Evolutionary conservation across 192 early-diverging fungal species (phyloP).

Genomic region (Gaertneriomyces semiglobifer): DNA sequence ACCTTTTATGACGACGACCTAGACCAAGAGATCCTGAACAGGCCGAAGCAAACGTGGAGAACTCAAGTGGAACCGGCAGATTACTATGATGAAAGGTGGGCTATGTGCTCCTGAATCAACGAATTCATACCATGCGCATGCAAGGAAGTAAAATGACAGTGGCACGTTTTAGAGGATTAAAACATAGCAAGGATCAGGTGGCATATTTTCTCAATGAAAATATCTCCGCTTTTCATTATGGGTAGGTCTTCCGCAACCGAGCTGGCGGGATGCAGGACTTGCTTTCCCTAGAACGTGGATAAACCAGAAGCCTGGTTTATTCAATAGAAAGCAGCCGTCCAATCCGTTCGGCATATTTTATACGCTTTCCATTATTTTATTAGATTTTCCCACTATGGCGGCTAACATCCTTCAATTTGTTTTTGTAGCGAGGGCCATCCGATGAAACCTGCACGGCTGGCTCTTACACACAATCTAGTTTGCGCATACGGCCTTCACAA

Average conservation of each 20-base stretch:
- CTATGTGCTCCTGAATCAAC: not conserved
- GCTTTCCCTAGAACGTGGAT: too few relatives aligned
- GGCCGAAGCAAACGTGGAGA: too few relatives aligned
- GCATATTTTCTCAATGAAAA: slow-evolving; percentile 60
- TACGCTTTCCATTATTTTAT: not conserved
- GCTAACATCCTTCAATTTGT: not conserved
- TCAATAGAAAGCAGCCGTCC: not conserved
- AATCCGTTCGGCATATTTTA: not conserved
- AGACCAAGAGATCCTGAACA: too few relatives aligned
- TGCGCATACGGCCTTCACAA: slow-evolving; percentile 89
- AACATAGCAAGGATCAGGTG: slow-evolving; percentile 42
- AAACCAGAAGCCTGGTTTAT: too few relatives aligned
- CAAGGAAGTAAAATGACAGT: not conserved
- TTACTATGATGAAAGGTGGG: not conserved
- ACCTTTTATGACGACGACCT: slow-evolving; percentile 1
- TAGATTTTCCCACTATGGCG: not conserved
- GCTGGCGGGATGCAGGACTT: too few relatives aligned
- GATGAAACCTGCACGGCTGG: slow-evolving; percentile 97
- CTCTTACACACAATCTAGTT: slow-evolving; percentile 90
- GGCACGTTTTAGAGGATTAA: not conserved
- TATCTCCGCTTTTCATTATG: slow-evolving; percentile 83
- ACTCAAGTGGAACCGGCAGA: too few relatives aligned
- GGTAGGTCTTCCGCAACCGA: slow-evolving; percentile 23
- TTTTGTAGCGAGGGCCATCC: slow-evolving; percentile 69
- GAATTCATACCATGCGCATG: not conserved